These are phyloP conservation scores for Salix udensis DNA, from an alignment of 345 rosid genomes.

Conservation along the genomic window DNA sequence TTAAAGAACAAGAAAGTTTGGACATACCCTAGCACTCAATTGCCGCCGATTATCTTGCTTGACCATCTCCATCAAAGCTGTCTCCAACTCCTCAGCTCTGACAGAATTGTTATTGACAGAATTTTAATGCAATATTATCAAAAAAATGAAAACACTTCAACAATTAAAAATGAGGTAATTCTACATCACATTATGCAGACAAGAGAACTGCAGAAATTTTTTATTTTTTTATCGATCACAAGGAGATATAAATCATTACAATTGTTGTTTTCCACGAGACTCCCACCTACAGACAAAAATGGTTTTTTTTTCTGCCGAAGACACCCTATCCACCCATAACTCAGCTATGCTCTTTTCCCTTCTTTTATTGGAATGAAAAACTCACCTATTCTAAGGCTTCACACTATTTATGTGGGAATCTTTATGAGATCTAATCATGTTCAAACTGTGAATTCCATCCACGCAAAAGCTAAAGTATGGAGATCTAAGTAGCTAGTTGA, in stretches of 20 bases:
- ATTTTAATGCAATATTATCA: neutral
- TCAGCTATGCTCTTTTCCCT: neutral
- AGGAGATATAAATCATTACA: neutral
- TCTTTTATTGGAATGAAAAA: neutral
- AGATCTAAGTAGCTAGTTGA: neutral
- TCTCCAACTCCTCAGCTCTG: conserved; percentile 99
- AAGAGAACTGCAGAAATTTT: neutral
- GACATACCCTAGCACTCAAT: conserved; percentile 85
- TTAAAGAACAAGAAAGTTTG: neutral
- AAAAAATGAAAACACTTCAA: conserved; percentile 6
- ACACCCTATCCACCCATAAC: neutral
- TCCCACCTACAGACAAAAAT: neutral
- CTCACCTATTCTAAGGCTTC: neutral
- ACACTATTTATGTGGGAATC: neutral
- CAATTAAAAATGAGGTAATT: neutral
- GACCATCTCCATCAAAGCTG: conserved; percentile 99
- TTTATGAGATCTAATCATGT: neutral
- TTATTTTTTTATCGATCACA: neutral
- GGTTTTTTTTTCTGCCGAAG: neutral
- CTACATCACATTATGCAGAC: neutral
- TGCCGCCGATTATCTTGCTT: conserved; percentile 93
- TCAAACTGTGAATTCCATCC: neutral
- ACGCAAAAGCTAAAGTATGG: neutral
- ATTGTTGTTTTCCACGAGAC: neutral
- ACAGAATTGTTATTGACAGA: conserved; percentile 13